Percentiles rank a stretch among this genome's conserved stretches.
These are phyloP conservation scores for Silene noctiflora DNA, from an alignment of 179 eudicot genomes.

Conservation along the genomic window DNA sequence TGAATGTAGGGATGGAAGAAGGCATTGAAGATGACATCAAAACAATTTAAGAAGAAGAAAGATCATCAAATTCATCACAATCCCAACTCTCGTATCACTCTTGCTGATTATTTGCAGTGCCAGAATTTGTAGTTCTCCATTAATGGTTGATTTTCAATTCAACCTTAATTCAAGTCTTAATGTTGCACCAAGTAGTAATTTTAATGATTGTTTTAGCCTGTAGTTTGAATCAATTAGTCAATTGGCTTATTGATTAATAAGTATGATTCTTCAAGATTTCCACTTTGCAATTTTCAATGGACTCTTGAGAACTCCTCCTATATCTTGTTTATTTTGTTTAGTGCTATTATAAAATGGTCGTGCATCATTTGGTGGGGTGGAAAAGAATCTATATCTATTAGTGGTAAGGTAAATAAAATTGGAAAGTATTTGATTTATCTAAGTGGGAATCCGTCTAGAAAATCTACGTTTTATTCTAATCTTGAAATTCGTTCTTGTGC, in stretches of 20 bases:
- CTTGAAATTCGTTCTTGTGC: no score
- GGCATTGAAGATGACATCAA: conserved; percentile 50
- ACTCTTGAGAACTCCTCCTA: neutral
- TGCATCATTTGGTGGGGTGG: no score
- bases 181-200: neutral
- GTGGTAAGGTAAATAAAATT: no score
- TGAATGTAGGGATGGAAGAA: conserved; percentile 60
- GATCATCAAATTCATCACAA: conserved; percentile 28
- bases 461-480: no score
- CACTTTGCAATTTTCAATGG: neutral
- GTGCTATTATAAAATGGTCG: no score
- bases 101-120: conserved; percentile 35
- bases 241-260: neutral
- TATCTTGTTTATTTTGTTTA: no score
- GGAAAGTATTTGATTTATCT: no score
- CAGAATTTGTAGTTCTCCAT: conserved; percentile 20
- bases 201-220: neutral
- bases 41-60: conserved; percentile 59
- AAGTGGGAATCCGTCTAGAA: no score
- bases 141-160: conserved; percentile 9
- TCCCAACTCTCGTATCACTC: conserved; percentile 33
- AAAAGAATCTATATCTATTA: no score
- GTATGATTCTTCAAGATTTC: neutral
- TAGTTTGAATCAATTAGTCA: neutral
- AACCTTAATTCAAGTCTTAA: neutral